Evolutionary conservation across 1,284 basidiomycete species (phyloP), one percentile per base, ranked within the genome.

Genomic region (Tylopilus sp.): DNA sequence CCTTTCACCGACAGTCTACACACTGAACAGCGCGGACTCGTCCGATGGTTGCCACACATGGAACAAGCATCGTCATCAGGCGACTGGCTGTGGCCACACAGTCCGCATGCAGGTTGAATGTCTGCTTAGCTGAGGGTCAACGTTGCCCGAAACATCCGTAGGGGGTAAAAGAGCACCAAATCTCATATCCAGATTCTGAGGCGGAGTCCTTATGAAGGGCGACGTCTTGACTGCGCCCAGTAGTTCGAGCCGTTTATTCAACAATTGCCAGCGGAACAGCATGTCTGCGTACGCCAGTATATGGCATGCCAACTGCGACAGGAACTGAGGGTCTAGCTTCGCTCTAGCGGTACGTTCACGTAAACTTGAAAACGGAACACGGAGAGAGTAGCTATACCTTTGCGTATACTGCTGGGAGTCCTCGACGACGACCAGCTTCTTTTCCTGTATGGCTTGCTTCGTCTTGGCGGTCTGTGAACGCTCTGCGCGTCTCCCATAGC

Each of bases 1-100:
- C 89, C 89, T 77, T 82, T 87, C 50, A 90, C 81, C 4, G 89
- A 86, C 16, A 91, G 73, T 35, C 89, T 77, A 65, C 90, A 92
- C 29, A 90, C 76, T 0, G 84, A 78, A 61, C 89, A 92, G 2
- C 69, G 66, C 0, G 84, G 74, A 58, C 73, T 71, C 11, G 64
- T 66, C 43, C 72, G 71, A 28, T 71, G 65, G 8, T 64, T 65
- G 21, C 67, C 68, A 55, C 87, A 90, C 12, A 68, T 60, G 2
- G 68, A 59, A 63, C 86, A 90, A 26, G 63, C 55, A 54, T 58
- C 69, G 52, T 59, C 63, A 39, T 71, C 68, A 7, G 63, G 55
- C 8, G 59, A 58, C 23, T 74, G 59, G 18, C 59, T 62, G 60
- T 57, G 53, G 29, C 59, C 63, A 66, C 68, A 79, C 44, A 53